Evolutionary conservation across 805 yeast genomes (phyloP).

Genomic region (Yamadazyma nakazawae): DNA sequence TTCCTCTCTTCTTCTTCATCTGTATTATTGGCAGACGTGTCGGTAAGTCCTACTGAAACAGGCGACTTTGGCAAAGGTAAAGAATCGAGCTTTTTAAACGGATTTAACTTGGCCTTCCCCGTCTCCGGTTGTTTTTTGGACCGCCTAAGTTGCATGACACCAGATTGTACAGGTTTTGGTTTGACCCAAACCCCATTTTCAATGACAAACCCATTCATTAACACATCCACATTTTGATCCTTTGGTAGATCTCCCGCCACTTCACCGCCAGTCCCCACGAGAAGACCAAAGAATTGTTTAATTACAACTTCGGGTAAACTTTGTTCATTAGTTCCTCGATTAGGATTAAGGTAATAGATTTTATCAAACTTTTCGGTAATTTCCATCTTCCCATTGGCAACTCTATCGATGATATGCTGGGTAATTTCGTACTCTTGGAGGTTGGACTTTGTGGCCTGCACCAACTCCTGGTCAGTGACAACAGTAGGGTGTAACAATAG

Average conservation of each 20-base stretch:
- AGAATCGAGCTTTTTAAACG: background rate
- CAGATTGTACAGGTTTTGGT: conserved; percentile 38
- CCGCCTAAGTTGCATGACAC: conserved; percentile 30
- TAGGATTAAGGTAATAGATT: conserved; percentile 57
- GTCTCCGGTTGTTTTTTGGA: background rate
- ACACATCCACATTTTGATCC: conserved; percentile 55
- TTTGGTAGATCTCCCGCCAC: conserved; percentile 53
- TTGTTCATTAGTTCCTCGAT: conserved; percentile 34
- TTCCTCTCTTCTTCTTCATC: conserved; percentile 41
- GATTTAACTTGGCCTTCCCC: conserved; percentile 7
- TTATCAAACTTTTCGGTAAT: conserved; percentile 39
- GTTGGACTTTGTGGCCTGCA: conserved; percentile 37
- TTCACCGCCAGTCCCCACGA: conserved; percentile 50
- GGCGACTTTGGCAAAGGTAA: background rate
- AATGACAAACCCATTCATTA: conserved; percentile 62
- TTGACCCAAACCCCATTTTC: conserved; percentile 51
- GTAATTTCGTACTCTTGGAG: conserved; percentile 24
- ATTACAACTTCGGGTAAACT: conserved; percentile 37
- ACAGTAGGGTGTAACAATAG: conserved; percentile 65
- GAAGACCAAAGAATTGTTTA: conserved; percentile 24
- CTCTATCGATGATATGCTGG: conserved; percentile 58
- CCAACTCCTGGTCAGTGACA: conserved; percentile 51
- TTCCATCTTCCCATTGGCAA: conserved; percentile 46
- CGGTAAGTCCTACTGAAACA: conserved; percentile 37
- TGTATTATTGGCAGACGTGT: conserved; percentile 40